These are phyloP conservation scores for Gossypium mustelinum DNA, from an alignment of 345 rosid genomes.

Conservation along the genomic window DNA sequence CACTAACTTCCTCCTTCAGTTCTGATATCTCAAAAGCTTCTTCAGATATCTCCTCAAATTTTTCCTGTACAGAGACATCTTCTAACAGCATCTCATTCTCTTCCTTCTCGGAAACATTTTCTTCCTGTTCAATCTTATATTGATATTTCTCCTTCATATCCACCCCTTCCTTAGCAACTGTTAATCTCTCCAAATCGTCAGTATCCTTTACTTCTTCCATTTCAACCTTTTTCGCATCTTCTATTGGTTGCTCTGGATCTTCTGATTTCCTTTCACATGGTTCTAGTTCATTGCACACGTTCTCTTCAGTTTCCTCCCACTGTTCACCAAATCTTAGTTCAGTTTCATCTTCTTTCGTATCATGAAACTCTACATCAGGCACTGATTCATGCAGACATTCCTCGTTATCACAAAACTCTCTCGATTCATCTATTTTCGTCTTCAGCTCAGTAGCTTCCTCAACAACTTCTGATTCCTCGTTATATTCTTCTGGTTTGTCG, in stretches of 20 bases:
- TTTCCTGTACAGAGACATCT: constrained; percentile 21
- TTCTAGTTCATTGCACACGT: background rate
- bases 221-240: constrained; percentile 22
- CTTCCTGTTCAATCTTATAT: constrained; percentile 23
- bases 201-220: constrained; percentile 23
- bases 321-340: constrained; percentile 24
- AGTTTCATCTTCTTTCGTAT: constrained; percentile 32
- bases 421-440: constrained; percentile 31
- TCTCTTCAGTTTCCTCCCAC: constrained; percentile 22
- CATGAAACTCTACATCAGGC: constrained; percentile 26
- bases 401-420: constrained; percentile 26
- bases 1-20: constrained; percentile 19
- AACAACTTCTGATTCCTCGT: constrained; percentile 24
- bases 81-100: constrained; percentile 21
- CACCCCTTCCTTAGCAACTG: constrained; percentile 10
- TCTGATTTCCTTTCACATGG: constrained; percentile 15
- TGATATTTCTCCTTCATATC: constrained; percentile 14
- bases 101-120: constrained; percentile 21
- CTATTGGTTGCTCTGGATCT: constrained; percentile 33
- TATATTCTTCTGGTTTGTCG: constrained; percentile 34
- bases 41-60: constrained; percentile 19
- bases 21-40: constrained; percentile 27
- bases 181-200: constrained; percentile 10
- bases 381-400: constrained; percentile 18
- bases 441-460: constrained; percentile 33